Evolutionary conservation across 805 yeast genomes (phyloP), one percentile per base, ranked within the genome.

Genomic region (Zygosaccharomyces bailii): DNA sequence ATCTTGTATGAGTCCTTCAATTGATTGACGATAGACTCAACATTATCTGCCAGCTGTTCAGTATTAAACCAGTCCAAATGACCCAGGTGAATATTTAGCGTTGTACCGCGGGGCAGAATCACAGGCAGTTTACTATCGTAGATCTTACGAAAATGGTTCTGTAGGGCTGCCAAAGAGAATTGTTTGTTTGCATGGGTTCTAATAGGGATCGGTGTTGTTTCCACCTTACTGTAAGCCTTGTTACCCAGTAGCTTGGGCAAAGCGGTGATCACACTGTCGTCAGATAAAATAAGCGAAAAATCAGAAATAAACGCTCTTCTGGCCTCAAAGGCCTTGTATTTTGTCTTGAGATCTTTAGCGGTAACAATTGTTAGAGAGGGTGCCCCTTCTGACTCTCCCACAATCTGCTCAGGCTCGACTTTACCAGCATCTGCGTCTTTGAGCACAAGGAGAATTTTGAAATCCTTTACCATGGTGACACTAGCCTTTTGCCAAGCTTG

Each of bases 211-310:
- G 96, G 96, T 33, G 79, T 67, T 61, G 86, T 86, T 16, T 73
- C 67, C 30, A 75, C 66, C 39, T 73, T 73, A 61, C 80, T 85
- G 60, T 89, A 93, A 2, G 78, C 72, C 67, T 86, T 86, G 44
- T 97, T 96, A 43, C 96, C 96, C 52, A 93, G 70, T 29, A 86
- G 68, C 55, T 82, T 79, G 38, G 99, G 99, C 67, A 93, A 74
- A 48, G 86, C 72, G 21, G 89, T 79, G 43, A 88, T 72, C 36
- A 91, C 71, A 29, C 83, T 81, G 50, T 89, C 96, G 67, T 93
- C 99, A 42, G 87, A 82, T 34, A 93, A 61, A 65, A 93, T 86
- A 49, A 88, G 53, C 56, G 89, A 95, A 61, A 78, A 86, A 46
- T 79, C 80, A 11, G 73, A 63, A 34, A 75, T 66, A 48, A 93